A percentile compares a stretch with the other conserved stretches of the same genome.
Evolutionary conservation across 1,284 basidiomycete species (phyloP).

Genomic region (Naganishia sp.): DNA sequence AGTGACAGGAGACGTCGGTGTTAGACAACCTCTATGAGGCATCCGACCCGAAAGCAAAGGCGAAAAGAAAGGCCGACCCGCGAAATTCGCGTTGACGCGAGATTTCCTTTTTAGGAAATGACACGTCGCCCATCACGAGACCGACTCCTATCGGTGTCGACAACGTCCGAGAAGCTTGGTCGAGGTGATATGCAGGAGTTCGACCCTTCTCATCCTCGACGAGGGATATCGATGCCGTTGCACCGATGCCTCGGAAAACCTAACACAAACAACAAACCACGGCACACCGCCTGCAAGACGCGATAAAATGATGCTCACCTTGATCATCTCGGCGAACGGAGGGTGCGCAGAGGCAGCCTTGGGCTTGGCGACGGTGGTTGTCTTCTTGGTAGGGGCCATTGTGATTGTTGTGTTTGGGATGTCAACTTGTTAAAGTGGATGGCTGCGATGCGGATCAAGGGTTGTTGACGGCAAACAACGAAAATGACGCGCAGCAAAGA

Average conservation of each 20-base stretch:
- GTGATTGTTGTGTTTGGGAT: slow-evolving; percentile 30
- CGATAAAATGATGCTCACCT: slow-evolving; percentile 45
- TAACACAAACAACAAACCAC: neutral
- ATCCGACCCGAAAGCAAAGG: neutral
- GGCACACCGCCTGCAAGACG: slow-evolving; percentile 16
- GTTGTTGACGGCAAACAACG: slow-evolving; percentile 17
- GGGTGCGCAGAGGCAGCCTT: slow-evolving; percentile 44
- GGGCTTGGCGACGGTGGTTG: slow-evolving; percentile 41
- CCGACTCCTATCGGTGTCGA: neutral
- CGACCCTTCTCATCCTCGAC: too few species aligned
- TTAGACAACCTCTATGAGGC: too few species aligned
- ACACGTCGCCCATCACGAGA: slow-evolving; percentile 4
- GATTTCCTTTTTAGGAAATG: slow-evolving; percentile 23
- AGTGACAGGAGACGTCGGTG: neutral
- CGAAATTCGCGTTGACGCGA: slow-evolving; percentile 9
- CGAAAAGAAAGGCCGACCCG: neutral
- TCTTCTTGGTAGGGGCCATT: slow-evolving; percentile 47
- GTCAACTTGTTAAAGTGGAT: too few species aligned
- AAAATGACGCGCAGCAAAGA: neutral
- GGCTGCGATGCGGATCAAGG: neutral
- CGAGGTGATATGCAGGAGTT: too few species aligned
- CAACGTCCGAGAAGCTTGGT: too few species aligned
- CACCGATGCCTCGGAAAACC: neutral
- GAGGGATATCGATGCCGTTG: neutral
- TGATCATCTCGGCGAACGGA: slow-evolving; percentile 56